A percentile compares a stretch with the other conserved stretches of the same genome.
Evolutionary conservation across 805 yeast genomes (phyloP).

Genomic region (Yarrowia sp.): DNA sequence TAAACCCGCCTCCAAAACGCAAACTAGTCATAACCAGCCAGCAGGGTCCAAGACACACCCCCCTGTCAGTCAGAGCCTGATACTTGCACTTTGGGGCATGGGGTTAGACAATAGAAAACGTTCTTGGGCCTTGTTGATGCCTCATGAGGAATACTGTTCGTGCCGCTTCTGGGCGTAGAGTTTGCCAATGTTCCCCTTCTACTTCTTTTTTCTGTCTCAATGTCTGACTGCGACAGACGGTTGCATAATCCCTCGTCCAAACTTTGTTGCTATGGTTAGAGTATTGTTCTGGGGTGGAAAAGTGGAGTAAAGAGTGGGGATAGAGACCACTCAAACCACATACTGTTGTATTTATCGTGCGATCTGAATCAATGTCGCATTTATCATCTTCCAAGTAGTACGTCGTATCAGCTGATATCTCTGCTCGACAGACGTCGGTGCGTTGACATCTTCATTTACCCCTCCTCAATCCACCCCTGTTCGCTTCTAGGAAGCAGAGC

Average conservation of each 20-base stretch:
- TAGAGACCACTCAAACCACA: too few relatives aligned
- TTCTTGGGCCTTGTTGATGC: background rate
- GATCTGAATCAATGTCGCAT: too few relatives aligned
- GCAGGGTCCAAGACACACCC: background rate
- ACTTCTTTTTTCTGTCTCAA: background rate
- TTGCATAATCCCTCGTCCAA: conserved; percentile 13
- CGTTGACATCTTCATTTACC: background rate
- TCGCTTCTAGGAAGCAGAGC: background rate
- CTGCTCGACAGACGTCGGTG: too few relatives aligned
- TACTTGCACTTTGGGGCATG: background rate
- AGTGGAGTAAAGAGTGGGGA: conserved; percentile 4
- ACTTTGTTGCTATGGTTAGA: background rate
- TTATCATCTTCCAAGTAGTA: too few relatives aligned
- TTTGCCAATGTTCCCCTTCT: background rate
- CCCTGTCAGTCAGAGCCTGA: background rate
- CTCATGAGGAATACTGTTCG: background rate
- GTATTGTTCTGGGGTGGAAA: conserved; percentile 7
- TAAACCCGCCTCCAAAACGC: too few relatives aligned
- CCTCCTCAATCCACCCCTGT: background rate
- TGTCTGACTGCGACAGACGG: background rate
- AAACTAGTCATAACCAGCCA: background rate
- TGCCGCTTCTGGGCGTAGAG: background rate
- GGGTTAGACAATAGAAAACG: background rate
- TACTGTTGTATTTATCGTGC: too few relatives aligned
- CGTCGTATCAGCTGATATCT: too few relatives aligned